These are phyloP conservation scores for Russula compacta DNA, from an alignment of 768 basidiomycete genomes.

Conservation along the genomic window DNA sequence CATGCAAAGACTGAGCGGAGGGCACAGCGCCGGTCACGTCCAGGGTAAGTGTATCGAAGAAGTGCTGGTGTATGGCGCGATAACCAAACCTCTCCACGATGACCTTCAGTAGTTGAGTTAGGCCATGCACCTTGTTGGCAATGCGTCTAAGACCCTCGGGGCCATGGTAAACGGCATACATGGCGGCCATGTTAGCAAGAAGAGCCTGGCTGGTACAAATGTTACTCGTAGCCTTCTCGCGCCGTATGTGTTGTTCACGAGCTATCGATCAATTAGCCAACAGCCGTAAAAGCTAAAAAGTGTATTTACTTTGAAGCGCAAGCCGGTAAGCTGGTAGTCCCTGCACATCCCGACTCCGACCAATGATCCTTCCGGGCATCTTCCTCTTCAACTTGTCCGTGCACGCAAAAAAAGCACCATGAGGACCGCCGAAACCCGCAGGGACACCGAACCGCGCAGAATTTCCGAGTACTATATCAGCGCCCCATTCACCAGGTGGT, in stretches of 20 bases:
- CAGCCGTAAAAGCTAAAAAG: neutral
- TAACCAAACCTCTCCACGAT: slow-evolving; percentile 68
- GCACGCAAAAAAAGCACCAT: slow-evolving; percentile 95
- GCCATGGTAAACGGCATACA: slow-evolving; percentile 97
- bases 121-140: slow-evolving; percentile 82
- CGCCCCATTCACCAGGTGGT: slow-evolving; percentile 98
- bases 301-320: slow-evolving; percentile 79
- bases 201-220: slow-evolving; percentile 98
- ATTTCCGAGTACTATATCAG: slow-evolving; percentile 91
- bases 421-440: slow-evolving; percentile 93
- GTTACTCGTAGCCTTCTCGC: slow-evolving; percentile 97
- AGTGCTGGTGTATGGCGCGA: slow-evolving; percentile 56
- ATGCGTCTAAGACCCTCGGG: slow-evolving; percentile 78
- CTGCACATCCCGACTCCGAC: slow-evolving; percentile 73
- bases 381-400: slow-evolving; percentile 88
- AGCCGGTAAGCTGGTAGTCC: slow-evolving; percentile 87
- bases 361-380: slow-evolving; percentile 97
- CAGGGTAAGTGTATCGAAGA: slow-evolving; percentile 89
- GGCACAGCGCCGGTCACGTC: slow-evolving; percentile 54
- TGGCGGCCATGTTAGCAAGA: slow-evolving; percentile 98
- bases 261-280: slow-evolving; percentile 37
- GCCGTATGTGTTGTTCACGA: slow-evolving; percentile 93
- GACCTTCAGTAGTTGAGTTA: slow-evolving; percentile 67
- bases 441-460: slow-evolving; percentile 97
- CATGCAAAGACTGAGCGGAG: slow-evolving; percentile 56